Evolutionary conservation across 371 early-diverging fungal genomes (phyloP).

Genomic region (Furculomyces boomerangus): DNA sequence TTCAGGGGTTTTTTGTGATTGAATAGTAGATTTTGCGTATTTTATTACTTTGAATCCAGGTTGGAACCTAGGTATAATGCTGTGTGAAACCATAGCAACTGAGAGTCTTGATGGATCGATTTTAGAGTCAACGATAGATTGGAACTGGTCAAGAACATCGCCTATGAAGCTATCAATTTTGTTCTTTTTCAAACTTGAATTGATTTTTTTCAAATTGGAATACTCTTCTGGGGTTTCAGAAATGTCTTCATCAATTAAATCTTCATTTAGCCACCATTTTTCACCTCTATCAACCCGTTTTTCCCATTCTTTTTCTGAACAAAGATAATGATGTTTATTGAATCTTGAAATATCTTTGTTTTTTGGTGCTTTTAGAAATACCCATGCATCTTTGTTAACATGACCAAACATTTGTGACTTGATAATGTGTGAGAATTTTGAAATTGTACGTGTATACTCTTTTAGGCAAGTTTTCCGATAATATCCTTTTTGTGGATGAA

Average conservation of each 20-base stretch:
- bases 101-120: slow-evolving; percentile 22
- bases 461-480: slow-evolving; percentile 41
- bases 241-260: neutral
- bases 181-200: neutral
- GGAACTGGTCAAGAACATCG: neutral
- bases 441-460: slow-evolving; percentile 35
- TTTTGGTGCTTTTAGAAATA: slow-evolving; percentile 25
- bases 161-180: neutral
- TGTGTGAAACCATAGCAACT: slow-evolving; percentile 43
- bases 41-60: slow-evolving; percentile 50
- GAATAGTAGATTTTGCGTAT: slow-evolving; percentile 22
- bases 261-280: too few relatives aligned
- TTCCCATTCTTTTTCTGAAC: too few relatives aligned
- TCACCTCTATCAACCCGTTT: too few relatives aligned
- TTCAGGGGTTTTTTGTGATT: slow-evolving; percentile 1
- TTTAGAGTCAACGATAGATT: slow-evolving; percentile 8
- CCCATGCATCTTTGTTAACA: slow-evolving; percentile 61
- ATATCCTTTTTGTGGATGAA: slow-evolving; percentile 44
- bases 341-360: neutral
- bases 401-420: slow-evolving; percentile 62
- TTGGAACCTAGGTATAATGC: slow-evolving; percentile 52
- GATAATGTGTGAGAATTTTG: slow-evolving; percentile 32
- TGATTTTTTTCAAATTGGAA: neutral
- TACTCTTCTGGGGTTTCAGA: slow-evolving; percentile 4
- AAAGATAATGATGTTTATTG: neutral